Base-by-base conservation (phyloP, 805 yeast species). In the Nakazawaea holstii region DNA sequence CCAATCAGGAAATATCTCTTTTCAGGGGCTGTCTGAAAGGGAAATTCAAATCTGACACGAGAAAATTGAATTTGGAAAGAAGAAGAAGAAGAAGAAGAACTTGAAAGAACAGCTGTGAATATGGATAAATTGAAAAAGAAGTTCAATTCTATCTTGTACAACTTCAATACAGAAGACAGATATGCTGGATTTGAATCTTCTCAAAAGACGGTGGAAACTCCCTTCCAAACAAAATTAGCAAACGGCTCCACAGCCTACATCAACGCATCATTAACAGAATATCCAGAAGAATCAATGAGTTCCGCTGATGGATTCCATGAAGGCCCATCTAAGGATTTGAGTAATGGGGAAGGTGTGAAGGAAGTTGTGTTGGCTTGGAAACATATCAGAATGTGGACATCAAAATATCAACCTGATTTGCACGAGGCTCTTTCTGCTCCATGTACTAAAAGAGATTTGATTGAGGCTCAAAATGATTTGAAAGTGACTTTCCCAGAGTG, bases 361-460 rank as follows among this genome's bases (percentile, higher is more conserved):
- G 92, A 88, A 52, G 73, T 77, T 1, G 72, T 84, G 33, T 74
- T 80, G 27, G 87, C 96, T 2, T 88, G 96, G 95, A 73, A 84
- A 55, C 90, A 87, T 57, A 84, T 89, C 52, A 86, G 83, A 54
- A 70, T 77, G 33, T 88, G 94, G 95, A 69, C 87, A 6, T 72
- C 39, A 77, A 78, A 49, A 68, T 82, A 61, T 80, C 80, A 45
- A 50, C 84, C 87, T 2, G 97, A 90, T 65, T 67, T 89, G 49
- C 70, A 67, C 54, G 87, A 85, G 43, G 76, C 91, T 27, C 67
- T 88, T 44, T 77, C 80, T 55, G 80, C 79, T 44, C 84, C 87
- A 17, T 89, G 88, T 54, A 85, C 96, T 0, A 68, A 72, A 39
- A 72, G 80, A 43, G 97, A 91, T 60, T 69, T 91, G 40, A 66